Evolutionary conservation across 2,329 filamentous ascomycete genomes (phyloP).

Genomic region (Microcyclosporella mali): DNA sequence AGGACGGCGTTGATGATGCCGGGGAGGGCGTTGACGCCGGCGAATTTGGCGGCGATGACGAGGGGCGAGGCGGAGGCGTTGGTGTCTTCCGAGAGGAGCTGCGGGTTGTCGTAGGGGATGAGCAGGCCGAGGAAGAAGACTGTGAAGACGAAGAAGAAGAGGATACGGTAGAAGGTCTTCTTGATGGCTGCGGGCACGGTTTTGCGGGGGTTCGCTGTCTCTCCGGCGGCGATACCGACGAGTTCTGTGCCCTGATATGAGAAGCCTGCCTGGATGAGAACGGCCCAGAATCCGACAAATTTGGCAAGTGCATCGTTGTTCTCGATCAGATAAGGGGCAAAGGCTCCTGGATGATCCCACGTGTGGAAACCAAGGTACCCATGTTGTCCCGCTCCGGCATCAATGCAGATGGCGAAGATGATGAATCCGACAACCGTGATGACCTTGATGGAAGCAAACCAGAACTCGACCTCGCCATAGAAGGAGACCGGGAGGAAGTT

Average conservation of each 20-base stretch:
- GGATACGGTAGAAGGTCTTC: constrained; percentile 34
- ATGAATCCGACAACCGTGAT: constrained; percentile 45
- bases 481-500: constrained; percentile 47
- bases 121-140: constrained; percentile 33
- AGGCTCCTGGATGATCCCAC: constrained; percentile 34
- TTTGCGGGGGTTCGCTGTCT: constrained; percentile 48
- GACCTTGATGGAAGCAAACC: constrained; percentile 48
- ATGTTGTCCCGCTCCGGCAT: constrained; percentile 39
- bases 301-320: constrained; percentile 28
- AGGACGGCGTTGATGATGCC: constrained; percentile 66
- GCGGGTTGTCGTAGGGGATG: constrained; percentile 31
- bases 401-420: constrained; percentile 38
- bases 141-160: constrained; percentile 34
- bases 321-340: constrained; percentile 30
- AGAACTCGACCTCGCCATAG: constrained; percentile 52
- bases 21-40: constrained; percentile 55
- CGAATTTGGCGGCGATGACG: constrained; percentile 58
- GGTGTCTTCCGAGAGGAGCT: constrained; percentile 34
- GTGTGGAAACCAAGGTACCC: constrained; percentile 58
- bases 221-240: constrained; percentile 48
- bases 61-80: constrained; percentile 55
- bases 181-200: constrained; percentile 34
- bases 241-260: constrained; percentile 53
- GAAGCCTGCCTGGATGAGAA: constrained; percentile 54
- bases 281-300: constrained; percentile 47